Base-by-base conservation (phyloP, 495 filamentous ascomycete species). In the Pseudoneurospora amorphoporcata region DNA sequence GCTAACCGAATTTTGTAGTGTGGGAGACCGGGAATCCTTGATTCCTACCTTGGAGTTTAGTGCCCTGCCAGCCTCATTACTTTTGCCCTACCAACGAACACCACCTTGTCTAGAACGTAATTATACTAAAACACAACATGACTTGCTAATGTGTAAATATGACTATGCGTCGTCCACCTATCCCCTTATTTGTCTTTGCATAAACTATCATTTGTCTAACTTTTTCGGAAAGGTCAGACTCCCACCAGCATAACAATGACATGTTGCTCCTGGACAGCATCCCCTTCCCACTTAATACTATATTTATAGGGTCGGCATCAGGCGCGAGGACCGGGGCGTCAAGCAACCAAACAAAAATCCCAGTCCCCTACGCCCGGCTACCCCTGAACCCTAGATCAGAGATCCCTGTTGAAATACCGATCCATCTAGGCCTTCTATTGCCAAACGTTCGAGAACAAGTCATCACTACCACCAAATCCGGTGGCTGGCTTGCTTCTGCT, bases 371-470 rank as follows among this genome's bases (percentile, higher is more conserved):
- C 14, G 35, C 23, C 14, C 29, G 29, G 53, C 17, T 65, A 65
- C 29, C 29, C 29, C 53, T 65, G 29, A 65, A 35, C 53, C 53
- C 53, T 29, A 65, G 29, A 35, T 14, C 16, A 4, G 17, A 37
- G 19, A 69, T 1, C n/a, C 61, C n/a, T 35, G 35, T 37, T 37
- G 69, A 70, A 65, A 58, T 39, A 23, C 16, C 23, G 40, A 9
- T 35, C 23, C 23, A 23, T 23, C 4, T 19, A 37, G 12, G 3
- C 45, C 41, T 32, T 58, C 81, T 82, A 96, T 81, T 92, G 86
- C 94, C 94, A 97, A 73, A 97, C 94, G 83, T 97, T 97, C 47
- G 92, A 94, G 80, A 97, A 97, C 77, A 97, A 81, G 84, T 97
- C 94, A 75, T 97, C 94, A 70, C 84, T 84, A 14, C 86, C 88